Base-by-base conservation (phyloP, 2,329 filamentous ascomycete genomes). In the Diaporthe sp. region DNA sequence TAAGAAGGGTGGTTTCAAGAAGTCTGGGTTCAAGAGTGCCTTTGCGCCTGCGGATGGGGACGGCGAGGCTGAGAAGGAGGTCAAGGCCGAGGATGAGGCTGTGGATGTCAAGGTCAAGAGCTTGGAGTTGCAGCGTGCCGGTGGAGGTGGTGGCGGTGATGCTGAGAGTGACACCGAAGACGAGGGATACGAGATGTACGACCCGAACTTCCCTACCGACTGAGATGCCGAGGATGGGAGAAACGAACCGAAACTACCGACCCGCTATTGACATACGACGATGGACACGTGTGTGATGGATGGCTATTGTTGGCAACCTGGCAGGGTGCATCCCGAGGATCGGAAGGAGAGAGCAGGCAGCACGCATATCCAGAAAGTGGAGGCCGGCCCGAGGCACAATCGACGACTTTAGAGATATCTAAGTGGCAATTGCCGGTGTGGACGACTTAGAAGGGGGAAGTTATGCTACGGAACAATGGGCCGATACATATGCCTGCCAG, bases 1-100 rank as follows among this genome's bases (percentile, higher is more conserved):
- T 79, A 94, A 92, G 80, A 93, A 92, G 80, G 90, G 90, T 1
- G 92, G 92, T 0, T 95, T 95, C 81, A 95, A 96, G 85, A 97
- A 96, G 81, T 92, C 93, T 1, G 94, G 94, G 0, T 96, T 96
- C 83, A 96, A 95, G 84, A 93, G 92, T 80, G 93, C 94, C 1
- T 94, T 95, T 85, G 89, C 89, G 6, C 85, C 90, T 1, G 88
- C 88, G 2, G 88, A 87, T 37, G 83, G 84, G 39, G 85, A 85
- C n/a, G 85, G 83, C 22, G 84, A 82, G 49, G 84, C 81, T 25
- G 78, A 79, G 71, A 78, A 77, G 19, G 77, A 74, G 65, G 77
- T 76, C 61, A 72, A 78, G 57, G 77, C 76, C 12, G 77, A 74
- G 65, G 77, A 76, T 55, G 72, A 77, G 55, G 73, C 61, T 2